Base-by-base conservation (phyloP, 345 rosid species). In the Dipteronia dyeriana region DNA sequence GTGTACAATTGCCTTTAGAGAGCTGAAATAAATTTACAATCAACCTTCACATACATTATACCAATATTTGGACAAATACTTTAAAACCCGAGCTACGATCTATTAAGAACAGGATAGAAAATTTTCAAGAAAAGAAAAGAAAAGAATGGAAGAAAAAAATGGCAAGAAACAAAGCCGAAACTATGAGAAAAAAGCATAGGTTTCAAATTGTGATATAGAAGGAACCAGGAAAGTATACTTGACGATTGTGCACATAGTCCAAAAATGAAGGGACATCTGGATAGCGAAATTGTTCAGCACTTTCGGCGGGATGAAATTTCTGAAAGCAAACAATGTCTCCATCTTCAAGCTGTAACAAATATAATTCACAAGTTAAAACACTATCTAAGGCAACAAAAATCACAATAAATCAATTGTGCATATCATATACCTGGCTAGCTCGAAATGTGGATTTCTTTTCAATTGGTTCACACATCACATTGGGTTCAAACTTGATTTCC, bases 251-350 rank as follows among this genome's bases (percentile, higher is more conserved):
- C 80, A 91, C 90, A 79, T 91, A 90, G 76, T 91, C 96, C 75
- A 91, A 81, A 85, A 87, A 91, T 29, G 93, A 87, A 71, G 92
- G 91, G 31, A 91, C 93, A 72, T 91, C 90, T 16, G 90, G 93
- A 80, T 91, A 88, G 56, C 84, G 83, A 67, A 70, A 83, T 25
- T 85, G 86, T 74, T 84, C 87, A 74, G 59, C 84, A 73, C 77
- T 64, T 76, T 82, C 89, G 62, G 74, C 76, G 64, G 86, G 79
- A 78, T 75, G 20, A 68, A 85, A 70, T 75, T 91, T 91, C 79
- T 91, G 93, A 81, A 90, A 90, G 84, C 96, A 91, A 71, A 91
- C 70, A 69, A 91, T 88, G 80, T 91, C 93, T 72, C 96, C 96
- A 82, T 90, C 96, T 86, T 88, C 94, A 81, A 91, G 86, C 96